A percentile compares a stretch with the other conserved stretches of the same genome.
These are phyloP conservation scores for Vigna radiata DNA, from an alignment of 306 rosid genomes.

Conservation along the genomic window DNA sequence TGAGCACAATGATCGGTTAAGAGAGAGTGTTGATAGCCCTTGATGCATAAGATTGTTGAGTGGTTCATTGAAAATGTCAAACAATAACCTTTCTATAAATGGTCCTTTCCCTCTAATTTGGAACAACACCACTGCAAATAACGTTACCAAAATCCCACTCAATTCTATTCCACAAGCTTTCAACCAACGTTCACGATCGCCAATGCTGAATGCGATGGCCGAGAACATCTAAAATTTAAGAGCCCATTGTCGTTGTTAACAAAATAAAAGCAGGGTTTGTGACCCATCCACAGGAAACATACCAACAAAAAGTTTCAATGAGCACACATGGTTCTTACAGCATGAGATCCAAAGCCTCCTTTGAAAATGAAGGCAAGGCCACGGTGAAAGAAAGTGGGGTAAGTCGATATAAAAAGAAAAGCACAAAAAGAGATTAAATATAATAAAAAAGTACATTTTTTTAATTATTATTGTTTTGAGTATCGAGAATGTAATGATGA, in stretches of 20 bases:
- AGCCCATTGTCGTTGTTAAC: background rate
- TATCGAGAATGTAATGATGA: constrained; percentile 17
- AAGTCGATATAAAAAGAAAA: background rate
- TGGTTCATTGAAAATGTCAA: constrained; percentile 50
- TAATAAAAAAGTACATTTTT: background rate
- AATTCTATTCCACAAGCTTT: constrained; percentile 48
- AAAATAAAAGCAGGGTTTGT: background rate
- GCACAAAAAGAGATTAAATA: background rate
- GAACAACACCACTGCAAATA: constrained; percentile 32
- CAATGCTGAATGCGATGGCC: constrained; percentile 19
- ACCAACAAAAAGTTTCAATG: constrained; percentile 37
- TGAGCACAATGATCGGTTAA: constrained; percentile 18
- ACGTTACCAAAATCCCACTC: constrained; percentile 35
- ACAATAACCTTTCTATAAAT: constrained; percentile 38
- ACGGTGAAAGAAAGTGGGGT: constrained; percentile 43
- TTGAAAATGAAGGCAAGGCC: constrained; percentile 42
- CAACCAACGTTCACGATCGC: constrained; percentile 32
- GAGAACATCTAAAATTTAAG: background rate
- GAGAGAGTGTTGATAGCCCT: background rate
- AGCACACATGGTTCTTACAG: constrained; percentile 43
- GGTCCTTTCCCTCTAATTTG: constrained; percentile 23
- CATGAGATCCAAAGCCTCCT: constrained; percentile 49
- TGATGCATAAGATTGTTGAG: constrained; percentile 10
- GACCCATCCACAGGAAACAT: background rate
- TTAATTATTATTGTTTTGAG: constrained; percentile 19